These are phyloP conservation scores for Brasenia schreberi DNA, from an alignment of 164 flowering plant species.

Conservation along the genomic window DNA sequence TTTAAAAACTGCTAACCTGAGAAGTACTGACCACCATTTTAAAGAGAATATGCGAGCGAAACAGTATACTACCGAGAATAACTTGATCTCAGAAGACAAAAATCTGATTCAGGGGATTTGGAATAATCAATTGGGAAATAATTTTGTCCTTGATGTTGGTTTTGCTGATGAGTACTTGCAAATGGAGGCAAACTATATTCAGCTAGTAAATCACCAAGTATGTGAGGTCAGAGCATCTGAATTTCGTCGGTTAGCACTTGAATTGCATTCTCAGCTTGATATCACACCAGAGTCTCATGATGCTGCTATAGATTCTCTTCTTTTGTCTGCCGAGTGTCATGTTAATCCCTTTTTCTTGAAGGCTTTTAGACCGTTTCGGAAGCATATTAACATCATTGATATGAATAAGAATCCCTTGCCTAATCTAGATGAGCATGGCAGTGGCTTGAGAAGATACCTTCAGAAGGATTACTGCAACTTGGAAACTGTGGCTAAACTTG, in stretches of 20 bases:
- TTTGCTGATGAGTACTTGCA: conserved; percentile 35
- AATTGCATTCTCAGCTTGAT: conserved; percentile 51
- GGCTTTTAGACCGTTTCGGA: conserved; percentile 24
- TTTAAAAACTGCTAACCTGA: conserved; percentile 31
- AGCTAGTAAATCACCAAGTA: conserved; percentile 51
- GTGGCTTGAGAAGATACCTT: neutral
- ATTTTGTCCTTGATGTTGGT: conserved; percentile 31
- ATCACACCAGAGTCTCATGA: conserved; percentile 56
- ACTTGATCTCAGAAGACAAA: conserved; percentile 19
- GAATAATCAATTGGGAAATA: conserved; percentile 11
- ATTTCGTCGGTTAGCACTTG: conserved; percentile 60
- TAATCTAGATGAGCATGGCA: neutral
- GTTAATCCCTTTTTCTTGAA: conserved; percentile 67
- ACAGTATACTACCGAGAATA: neutral
- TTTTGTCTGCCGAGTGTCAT: conserved; percentile 88
- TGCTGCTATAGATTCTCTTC: conserved; percentile 83
- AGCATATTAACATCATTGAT: conserved; percentile 14
- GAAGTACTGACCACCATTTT: conserved; percentile 13
- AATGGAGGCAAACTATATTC: conserved; percentile 63
- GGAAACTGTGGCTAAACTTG: conserved; percentile 47
- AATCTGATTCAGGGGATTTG: conserved; percentile 12
- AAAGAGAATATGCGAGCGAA: conserved; percentile 18
- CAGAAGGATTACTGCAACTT: conserved; percentile 20
- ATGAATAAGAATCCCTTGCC: neutral
- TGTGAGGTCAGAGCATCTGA: conserved; percentile 79